Base-by-base conservation (phyloP, 352 stramenopile species). In the Globisporangium middletonii region DNA sequence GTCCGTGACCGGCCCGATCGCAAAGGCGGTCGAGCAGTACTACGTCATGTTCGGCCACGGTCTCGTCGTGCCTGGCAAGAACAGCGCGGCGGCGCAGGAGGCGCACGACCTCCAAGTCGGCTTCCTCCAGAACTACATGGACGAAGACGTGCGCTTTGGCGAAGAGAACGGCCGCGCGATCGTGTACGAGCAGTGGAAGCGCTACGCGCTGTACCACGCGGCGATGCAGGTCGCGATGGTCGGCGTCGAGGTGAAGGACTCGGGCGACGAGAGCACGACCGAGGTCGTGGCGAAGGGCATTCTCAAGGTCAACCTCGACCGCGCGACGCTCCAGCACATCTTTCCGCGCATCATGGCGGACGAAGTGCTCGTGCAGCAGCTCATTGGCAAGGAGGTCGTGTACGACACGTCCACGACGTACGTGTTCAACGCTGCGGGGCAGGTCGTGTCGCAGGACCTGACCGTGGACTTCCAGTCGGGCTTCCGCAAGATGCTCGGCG, bases 81-180 rank as follows among this genome's bases (percentile, higher is more conserved):
- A 15, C 28, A 58, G 23, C 30, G 33, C 13, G 23, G 38, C 51
- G 28, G 56, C 47, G 41, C 19, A 53, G 42, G 57, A 63, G 30
- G 33, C 49, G 23, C 57, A 63, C 42, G 57, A 63, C 50, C 50
- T 63, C 15, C 57, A 63, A 30, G 50, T 63, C 43, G 57, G 57
- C 13, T 85, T 85, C 47, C 41, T 85, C 15, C 50, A 72, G 35
- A 64, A 72, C 3, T 65, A 74, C 19, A 69, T 83, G 63, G 68
- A 71, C 41, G 63, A 67, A 3, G 62, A 72, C 51, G 63, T 86
- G 33, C 64, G 62, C 8, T 86, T 86, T 38, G 54, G 58, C 26
- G 50, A 57, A n/a, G 59, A 57, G 18, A n/a, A 27, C 18, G 63
- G 59, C 18, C 12, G 59, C 9, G 19, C 27, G n/a, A 35, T 43